Base-by-base conservation (phyloP, 306 rosid genomes). In the Trichosanthes truncata region DNA sequence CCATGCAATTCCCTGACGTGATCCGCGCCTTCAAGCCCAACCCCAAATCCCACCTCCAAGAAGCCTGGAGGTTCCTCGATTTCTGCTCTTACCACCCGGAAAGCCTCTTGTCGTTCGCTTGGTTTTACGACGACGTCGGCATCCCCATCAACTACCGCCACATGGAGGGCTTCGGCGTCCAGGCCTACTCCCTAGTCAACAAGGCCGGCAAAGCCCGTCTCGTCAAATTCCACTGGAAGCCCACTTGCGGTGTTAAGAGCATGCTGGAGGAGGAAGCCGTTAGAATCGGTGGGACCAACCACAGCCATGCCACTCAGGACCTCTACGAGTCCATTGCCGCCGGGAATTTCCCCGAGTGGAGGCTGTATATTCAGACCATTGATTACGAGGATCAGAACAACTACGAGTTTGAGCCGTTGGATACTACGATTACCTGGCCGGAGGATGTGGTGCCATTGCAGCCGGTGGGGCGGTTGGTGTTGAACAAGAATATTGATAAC, bases 281-380 rank as follows among this genome's bases (percentile, higher is more conserved):
- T 77, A 86, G 60, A 79, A 89, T 94, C 52, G 98, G 98, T 62
- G 97, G 98, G 59, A 15, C 92, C 33, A 92, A 91, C 84, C 98
- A 94, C 84, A 94, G 98, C 85, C 98, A 94, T 79, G 98, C 98
- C 36, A 94, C 98, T 31, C 84, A 92, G 75, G 98, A 94, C 82
- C 94, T 94, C 31, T 83, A 86, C 61, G 96, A 94, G 71, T 94
- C 98, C 11, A 94, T 92, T 80, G 93, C 96, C 36, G 96, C 96
- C 65, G 98, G 98, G 33, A 92, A 90, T 85, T 94, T 87, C 85
- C 98, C 98, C 5, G 98, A 94, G 84, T 94, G 98, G 98, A 91
- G 87, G 83, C 96, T 94, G 49, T 94, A 46, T 74, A 33, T 94
- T 77, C 98, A 94, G 83, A 94, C 91, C 2, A 90, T 94, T 6